phyloP scores from a whole-genome alignment of 495 filamentous ascomycete species.

The Platismatia glauca region DNA sequence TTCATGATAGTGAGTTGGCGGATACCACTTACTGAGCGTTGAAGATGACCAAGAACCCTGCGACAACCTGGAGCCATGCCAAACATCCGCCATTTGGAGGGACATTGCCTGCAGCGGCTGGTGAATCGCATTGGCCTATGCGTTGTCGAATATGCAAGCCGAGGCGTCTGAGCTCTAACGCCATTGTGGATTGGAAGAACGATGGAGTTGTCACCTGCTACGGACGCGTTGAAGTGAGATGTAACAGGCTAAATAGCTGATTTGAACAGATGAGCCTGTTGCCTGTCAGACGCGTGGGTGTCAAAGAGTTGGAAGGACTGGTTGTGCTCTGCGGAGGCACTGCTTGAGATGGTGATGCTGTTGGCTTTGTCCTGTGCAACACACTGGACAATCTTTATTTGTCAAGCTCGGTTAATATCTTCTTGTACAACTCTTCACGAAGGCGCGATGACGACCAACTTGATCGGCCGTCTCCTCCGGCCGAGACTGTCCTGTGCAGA shows the following conservation, averaged over 20 bases:
- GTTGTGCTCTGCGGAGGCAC: not conserved
- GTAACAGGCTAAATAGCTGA: not conserved
- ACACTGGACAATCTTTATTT: not conserved
- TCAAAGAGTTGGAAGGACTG: not conserved
- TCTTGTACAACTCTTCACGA: not conserved
- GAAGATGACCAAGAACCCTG: conserved; percentile 17
- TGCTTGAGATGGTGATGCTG: not conserved
- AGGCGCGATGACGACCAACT: not conserved
- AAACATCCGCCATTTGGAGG: conserved; percentile 5
- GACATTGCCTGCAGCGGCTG: no score
- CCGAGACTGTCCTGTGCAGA: not conserved
- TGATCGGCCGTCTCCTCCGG: not conserved
- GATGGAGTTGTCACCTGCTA: not conserved
- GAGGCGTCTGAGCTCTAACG: not conserved
- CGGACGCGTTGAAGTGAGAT: not conserved
- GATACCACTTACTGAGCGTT: conserved; percentile 13
- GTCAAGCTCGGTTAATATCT: not conserved
- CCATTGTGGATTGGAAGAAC: not conserved
- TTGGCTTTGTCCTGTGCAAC: not conserved
- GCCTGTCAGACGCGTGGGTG: not conserved
- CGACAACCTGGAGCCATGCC: conserved; percentile 16
- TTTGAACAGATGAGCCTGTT: not conserved
- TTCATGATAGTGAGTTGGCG: not conserved
- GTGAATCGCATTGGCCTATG: no score
- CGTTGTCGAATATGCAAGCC: no score